Percentiles rank a stretch among this genome's conserved stretches.
Conservation (phyloP, 495 filamentous ascomycete genomes). For the Penicillium cinerascens region DNA sequence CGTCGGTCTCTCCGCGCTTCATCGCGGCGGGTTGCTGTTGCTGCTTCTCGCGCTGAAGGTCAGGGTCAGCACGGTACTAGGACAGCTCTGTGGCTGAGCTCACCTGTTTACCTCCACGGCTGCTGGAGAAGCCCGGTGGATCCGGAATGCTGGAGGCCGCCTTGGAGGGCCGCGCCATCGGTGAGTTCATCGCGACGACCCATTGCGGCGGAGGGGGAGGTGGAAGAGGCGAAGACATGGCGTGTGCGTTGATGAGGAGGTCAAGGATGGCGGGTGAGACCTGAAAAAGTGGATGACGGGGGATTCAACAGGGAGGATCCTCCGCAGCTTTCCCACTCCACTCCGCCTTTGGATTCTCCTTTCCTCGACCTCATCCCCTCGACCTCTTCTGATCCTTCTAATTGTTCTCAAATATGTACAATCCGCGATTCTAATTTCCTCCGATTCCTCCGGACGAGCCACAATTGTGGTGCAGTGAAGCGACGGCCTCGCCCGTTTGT, state of each 20-base stretch:
- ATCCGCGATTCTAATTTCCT: conserved; percentile 14
- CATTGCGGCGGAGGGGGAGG: conserved; percentile 67
- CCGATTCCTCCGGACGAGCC: conserved; percentile 15
- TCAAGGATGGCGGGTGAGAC: conserved; percentile 3
- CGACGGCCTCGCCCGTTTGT: conserved; percentile 19
- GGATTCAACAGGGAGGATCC: conserved; percentile 11
- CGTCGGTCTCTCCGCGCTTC: conserved; percentile 77
- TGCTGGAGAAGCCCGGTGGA: conserved; percentile 78
- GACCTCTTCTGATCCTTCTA: background rate
- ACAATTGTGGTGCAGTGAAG: conserved; percentile 17
- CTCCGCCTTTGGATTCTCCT: conserved; percentile 23
- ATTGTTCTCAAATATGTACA: conserved; percentile 12
- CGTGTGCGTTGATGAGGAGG: conserved; percentile 4
- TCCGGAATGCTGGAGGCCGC: conserved; percentile 68
- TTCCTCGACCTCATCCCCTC: conserved; percentile 16
- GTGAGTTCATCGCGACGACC: conserved; percentile 70
- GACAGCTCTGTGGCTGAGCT: conserved; percentile 3
- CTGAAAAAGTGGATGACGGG: conserved; percentile 10
- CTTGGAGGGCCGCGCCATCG: conserved; percentile 54
- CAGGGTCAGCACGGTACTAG: conserved; percentile 9
- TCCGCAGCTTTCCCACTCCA: conserved; percentile 22
- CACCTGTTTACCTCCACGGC: conserved; percentile 44
- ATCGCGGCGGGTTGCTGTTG: conserved; percentile 35
- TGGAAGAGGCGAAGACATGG: conserved; percentile 34
- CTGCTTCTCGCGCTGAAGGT: conserved; percentile 28